Base-by-base conservation (phyloP, 2,329 filamentous ascomycete species). In the Sarocladiaceae sp. region DNA sequence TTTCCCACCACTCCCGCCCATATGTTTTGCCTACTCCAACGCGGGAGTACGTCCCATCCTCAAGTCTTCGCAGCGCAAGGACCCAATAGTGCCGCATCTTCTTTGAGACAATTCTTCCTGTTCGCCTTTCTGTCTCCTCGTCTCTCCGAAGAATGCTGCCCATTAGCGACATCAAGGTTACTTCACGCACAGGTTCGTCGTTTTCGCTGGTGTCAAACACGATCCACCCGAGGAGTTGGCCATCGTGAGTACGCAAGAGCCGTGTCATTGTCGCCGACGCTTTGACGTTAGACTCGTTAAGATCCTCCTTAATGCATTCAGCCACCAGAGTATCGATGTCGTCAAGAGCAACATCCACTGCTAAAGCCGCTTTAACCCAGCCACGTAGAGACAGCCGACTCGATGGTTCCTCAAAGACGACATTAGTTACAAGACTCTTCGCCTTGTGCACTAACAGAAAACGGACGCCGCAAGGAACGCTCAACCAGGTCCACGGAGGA, bases 1-100 rank as follows among this genome's bases (percentile, higher is more conserved):
- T 21, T 24, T 39, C 7, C 34, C 34, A 39, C 34, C 34, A 39
- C 16, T 24, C 19, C 26, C 34, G 12, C 10, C 34, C 34, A 15
- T 39, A 39, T 15, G 18, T 39, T n/a, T 39, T 39, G 20, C 34
- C 34, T n/a, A 39, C 34, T 6, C 34, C 34, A n/a, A 24, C 20
- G 4, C 34, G 34, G 7, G 7, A 19, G 26, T 6, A 39, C 3
- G 34, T 23, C 4, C 20, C 34, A 24, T 39, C 34, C 4, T 24
- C 19, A 4, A 12, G 19, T 12, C 18, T 7, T 21, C 26, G 23
- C 9, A 39, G 9, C 15, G 9, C 34, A 23, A 39, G 12, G 10
- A 39, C 34, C 34, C 34, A 39, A 19, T 39, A 39, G 18, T 39
- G 34, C 6, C 34, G 18, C 10, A 39, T 19, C 10, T 19, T 39